A percentile compares a stretch with the other conserved stretches of the same genome.
phyloP scores from a whole-genome alignment of 306 rosid species.

The Cucurbita maxima region DNA sequence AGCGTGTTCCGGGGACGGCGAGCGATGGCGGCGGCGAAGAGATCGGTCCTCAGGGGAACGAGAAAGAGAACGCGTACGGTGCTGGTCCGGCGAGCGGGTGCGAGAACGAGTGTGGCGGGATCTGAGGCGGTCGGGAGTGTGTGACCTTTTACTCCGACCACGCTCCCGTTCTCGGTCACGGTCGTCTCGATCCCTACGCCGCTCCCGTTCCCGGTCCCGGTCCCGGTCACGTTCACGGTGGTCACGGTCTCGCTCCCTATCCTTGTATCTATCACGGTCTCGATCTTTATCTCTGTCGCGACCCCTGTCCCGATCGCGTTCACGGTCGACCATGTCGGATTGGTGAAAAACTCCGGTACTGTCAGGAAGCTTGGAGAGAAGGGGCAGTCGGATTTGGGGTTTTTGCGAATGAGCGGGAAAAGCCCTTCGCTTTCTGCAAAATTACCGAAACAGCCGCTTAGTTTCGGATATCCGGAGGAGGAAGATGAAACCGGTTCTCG shows the following conservation, averaged over 20 bases:
- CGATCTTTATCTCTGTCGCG: constrained; percentile 1
- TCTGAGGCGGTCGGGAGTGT: constrained; percentile 53
- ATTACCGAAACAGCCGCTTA: neutral
- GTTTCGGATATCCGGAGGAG: neutral
- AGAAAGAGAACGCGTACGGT: constrained; percentile 42
- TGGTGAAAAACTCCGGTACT: neutral
- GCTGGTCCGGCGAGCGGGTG: constrained; percentile 53
- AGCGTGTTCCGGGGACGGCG: constrained; percentile 55
- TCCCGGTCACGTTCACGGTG: constrained; percentile 32
- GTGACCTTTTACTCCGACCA: constrained; percentile 52
- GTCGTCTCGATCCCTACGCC: constrained; percentile 17
- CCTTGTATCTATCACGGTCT: neutral
- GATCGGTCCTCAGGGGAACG: constrained; percentile 53
- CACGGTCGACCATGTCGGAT: neutral
- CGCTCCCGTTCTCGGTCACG: constrained; percentile 48
- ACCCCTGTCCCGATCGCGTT: neutral
- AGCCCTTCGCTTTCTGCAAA: neutral
- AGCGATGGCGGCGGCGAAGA: constrained; percentile 52
- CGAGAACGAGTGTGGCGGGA: constrained; percentile 57
- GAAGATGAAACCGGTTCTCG: neutral
- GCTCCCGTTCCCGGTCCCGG: constrained; percentile 24
- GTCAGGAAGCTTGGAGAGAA: neutral
- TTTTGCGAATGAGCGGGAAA: neutral
- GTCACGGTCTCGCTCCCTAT: constrained; percentile 19
- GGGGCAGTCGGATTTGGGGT: neutral